Evolutionary conservation across 306 rosid genomes (phyloP).

Genomic region (Casuarina equisetifolia): DNA sequence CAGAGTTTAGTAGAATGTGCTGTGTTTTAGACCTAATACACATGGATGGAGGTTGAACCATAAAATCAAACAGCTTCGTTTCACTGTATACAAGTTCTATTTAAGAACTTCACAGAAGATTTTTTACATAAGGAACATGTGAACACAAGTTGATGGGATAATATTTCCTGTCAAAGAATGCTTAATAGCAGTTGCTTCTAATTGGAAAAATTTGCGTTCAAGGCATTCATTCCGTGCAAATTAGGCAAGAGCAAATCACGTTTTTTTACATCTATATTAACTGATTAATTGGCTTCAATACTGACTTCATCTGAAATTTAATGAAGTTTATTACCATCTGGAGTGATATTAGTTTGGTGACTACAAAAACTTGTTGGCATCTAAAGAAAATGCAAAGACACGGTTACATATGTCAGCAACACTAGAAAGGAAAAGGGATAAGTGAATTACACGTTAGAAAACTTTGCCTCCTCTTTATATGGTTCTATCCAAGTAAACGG

Average conservation of each 20-base stretch:
- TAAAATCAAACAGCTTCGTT: conserved; percentile 19
- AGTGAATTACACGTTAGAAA: background rate
- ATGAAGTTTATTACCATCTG: background rate
- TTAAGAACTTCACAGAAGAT: background rate
- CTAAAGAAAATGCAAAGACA: background rate
- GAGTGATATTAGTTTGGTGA: background rate
- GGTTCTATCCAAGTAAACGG: background rate
- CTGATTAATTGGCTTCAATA: background rate
- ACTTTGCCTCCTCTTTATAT: background rate
- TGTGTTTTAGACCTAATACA: conserved; percentile 32
- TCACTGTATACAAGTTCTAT: conserved; percentile 18
- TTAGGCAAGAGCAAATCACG: background rate
- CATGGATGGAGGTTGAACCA: conserved; percentile 29
- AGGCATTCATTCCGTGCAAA: background rate
- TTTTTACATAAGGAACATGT: background rate
- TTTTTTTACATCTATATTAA: background rate
- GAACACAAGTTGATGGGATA: background rate
- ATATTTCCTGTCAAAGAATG: background rate
- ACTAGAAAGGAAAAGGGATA: background rate
- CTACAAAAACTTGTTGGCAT: background rate
- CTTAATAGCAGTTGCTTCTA: background rate
- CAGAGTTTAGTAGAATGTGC: conserved; percentile 27
- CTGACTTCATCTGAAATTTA: background rate
- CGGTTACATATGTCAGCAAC: background rate
- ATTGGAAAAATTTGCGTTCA: background rate